phyloP scores from a whole-genome alignment of 352 stramenopile species.

The Globisporangium heterothallicum region DNA sequence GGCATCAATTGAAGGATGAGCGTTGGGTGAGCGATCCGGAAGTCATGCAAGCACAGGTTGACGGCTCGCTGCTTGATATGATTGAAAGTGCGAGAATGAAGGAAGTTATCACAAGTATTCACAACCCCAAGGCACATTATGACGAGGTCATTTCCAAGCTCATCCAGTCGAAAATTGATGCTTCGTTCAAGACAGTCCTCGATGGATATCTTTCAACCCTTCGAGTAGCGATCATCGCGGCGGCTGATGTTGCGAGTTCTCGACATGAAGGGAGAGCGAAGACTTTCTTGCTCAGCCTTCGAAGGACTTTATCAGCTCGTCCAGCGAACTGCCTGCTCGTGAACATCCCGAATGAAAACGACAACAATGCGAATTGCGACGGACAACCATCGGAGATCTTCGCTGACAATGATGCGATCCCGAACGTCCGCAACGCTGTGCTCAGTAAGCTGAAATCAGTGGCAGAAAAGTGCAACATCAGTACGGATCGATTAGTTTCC shows the following conservation, averaged over 20 bases:
- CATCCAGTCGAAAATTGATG: not conserved
- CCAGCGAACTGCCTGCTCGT: not conserved
- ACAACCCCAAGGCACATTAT: not conserved
- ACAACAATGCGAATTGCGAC: not conserved
- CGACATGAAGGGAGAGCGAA: not conserved
- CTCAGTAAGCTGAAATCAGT: too few species aligned
- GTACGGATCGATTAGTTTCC: not conserved
- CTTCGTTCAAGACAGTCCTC: not conserved
- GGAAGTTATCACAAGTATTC: not conserved
- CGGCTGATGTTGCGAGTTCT: not conserved
- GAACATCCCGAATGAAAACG: not conserved
- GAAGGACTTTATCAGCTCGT: too few species aligned
- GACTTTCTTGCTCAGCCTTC: not conserved
- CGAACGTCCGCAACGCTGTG: not conserved
- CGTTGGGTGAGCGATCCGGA: not conserved
- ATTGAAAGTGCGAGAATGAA: not conserved
- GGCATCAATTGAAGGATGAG: not conserved
- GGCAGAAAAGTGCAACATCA: not conserved
- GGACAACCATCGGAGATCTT: not conserved
- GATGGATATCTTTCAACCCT: not conserved
- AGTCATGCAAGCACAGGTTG: not conserved
- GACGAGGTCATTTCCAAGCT: not conserved
- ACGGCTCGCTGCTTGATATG: not conserved
- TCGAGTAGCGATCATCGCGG: not conserved
- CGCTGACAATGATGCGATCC: not conserved